Evolutionary conservation across 2,329 filamentous ascomycete genomes (phyloP).

Genomic region (Rutstroemia sp.): DNA sequence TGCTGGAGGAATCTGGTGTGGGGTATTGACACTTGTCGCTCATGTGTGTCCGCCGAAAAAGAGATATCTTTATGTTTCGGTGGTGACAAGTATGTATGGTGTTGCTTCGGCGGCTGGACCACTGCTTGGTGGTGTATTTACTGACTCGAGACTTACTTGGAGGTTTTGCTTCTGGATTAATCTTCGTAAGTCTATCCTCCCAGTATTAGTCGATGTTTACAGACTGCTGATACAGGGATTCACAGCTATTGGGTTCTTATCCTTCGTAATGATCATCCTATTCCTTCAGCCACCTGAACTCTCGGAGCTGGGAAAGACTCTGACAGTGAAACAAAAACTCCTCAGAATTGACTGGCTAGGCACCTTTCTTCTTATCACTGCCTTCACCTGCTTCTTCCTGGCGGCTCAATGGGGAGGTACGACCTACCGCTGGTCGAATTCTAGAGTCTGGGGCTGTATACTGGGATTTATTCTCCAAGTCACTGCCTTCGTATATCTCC

Average conservation of each 20-base stretch:
- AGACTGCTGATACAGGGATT: neutral
- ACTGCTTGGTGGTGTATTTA: slow-evolving; percentile 55
- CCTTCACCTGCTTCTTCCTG: slow-evolving; percentile 35
- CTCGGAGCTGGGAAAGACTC: slow-evolving; percentile 22
- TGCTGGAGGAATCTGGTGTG: slow-evolving; percentile 24
- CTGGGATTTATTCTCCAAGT: slow-evolving; percentile 28
- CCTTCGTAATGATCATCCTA: slow-evolving; percentile 28
- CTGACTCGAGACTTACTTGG: slow-evolving; percentile 46
- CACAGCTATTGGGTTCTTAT: slow-evolving; percentile 25
- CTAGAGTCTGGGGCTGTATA: slow-evolving; percentile 34
- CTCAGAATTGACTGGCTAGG: slow-evolving; percentile 39
- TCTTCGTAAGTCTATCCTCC: neutral
- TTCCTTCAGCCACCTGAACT: slow-evolving; percentile 33
- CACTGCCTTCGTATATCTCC: slow-evolving; percentile 29
- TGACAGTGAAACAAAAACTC: slow-evolving; percentile 34
- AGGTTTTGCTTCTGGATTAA: slow-evolving; percentile 38
- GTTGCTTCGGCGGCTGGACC: slow-evolving; percentile 56
- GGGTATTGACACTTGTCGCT: slow-evolving; percentile 35
- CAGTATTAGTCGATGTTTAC: neutral
- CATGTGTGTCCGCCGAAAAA: slow-evolving; percentile 25
- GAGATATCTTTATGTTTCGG: slow-evolving; percentile 43
- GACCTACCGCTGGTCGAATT: slow-evolving; percentile 35
- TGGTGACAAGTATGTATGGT: slow-evolving; percentile 60
- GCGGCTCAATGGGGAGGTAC: slow-evolving; percentile 39
- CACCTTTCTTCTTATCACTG: slow-evolving; percentile 36